These are phyloP conservation scores for Boletus huronensis DNA, from an alignment of 768 basidiomycete genomes.

Conservation along the genomic window DNA sequence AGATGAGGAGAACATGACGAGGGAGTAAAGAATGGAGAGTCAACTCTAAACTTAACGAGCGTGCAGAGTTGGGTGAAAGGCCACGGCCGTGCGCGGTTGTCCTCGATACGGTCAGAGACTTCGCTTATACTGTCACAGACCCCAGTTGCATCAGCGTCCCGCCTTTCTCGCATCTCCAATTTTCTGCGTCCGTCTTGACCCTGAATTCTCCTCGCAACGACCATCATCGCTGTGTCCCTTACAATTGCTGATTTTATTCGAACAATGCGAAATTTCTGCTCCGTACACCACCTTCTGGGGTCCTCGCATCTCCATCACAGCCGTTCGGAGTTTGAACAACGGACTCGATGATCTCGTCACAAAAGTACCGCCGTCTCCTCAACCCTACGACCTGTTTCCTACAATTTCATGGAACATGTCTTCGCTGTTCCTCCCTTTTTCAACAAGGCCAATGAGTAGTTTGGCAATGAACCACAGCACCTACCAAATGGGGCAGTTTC, in stretches of 20 bases:
- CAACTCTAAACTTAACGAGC: conserved; percentile 4
- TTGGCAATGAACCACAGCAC: no score
- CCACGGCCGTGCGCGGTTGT: neutral
- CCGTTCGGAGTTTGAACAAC: neutral
- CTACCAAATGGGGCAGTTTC: no score
- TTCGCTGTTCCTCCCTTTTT: no score
- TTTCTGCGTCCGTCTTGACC: neutral
- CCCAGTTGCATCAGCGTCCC: neutral
- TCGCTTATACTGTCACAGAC: conserved; percentile 1
- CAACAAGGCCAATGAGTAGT: neutral
- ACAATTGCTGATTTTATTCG: neutral
- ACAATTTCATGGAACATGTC: no score
- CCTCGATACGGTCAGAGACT: neutral
- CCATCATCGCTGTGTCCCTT: neutral
- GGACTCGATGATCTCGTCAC: neutral
- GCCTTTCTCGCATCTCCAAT: neutral
- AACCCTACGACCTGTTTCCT: no score
- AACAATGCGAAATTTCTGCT: neutral
- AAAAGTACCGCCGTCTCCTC: neutral
- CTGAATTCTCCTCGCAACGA: no score
- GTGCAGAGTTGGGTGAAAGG: conserved; percentile 8
- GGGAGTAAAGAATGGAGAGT: conserved; percentile 7
- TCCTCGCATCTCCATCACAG: neutral
- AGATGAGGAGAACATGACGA: conserved; percentile 30
- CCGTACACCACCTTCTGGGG: neutral